These are phyloP conservation scores for Solanum ahanhuiri DNA, from an alignment of 257 asterid species.

Conservation along the genomic window DNA sequence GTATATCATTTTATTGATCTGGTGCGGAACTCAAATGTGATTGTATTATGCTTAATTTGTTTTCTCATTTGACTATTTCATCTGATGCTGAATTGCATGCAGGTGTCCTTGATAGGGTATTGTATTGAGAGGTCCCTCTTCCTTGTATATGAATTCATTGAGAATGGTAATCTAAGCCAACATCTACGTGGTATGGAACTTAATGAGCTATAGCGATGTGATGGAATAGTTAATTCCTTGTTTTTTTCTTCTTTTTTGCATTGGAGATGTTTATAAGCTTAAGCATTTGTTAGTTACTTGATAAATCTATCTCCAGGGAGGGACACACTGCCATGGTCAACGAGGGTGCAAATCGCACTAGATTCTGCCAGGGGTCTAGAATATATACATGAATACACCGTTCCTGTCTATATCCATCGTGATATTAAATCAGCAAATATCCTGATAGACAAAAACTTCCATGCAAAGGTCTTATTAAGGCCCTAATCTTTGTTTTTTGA, in stretches of 20 bases:
- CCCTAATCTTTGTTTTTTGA: slow-evolving; percentile 3
- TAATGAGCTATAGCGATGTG: neutral
- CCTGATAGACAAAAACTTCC: slow-evolving; percentile 72
- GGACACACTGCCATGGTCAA: slow-evolving; percentile 74
- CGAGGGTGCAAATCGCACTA: slow-evolving; percentile 82
- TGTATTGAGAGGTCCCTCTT: slow-evolving; percentile 87
- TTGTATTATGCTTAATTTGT: neutral
- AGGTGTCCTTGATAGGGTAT: slow-evolving; percentile 93
- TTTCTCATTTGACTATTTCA: neutral
- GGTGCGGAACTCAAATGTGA: neutral
- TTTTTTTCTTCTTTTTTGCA: neutral
- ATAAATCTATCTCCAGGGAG: slow-evolving; percentile 28
- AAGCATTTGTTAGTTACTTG: neutral
- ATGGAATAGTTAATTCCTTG: neutral
- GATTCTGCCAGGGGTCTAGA: slow-evolving; percentile 98
- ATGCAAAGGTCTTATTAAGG: slow-evolving; percentile 53
- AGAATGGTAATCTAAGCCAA: slow-evolving; percentile 77
- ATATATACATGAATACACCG: slow-evolving; percentile 92
- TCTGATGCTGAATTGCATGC: slow-evolving; percentile 2
- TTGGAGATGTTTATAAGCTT: neutral
- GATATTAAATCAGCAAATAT: slow-evolving; percentile 93
- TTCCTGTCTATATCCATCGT: slow-evolving; percentile 85
- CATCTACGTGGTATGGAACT: slow-evolving; percentile 64
- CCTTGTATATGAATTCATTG: slow-evolving; percentile 82
- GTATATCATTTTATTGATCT: neutral